Percentiles rank a stretch among this genome's conserved stretches.
phyloP scores from a whole-genome alignment of 106 monocot genomes.

The Phalaenopsis equestris region DNA sequence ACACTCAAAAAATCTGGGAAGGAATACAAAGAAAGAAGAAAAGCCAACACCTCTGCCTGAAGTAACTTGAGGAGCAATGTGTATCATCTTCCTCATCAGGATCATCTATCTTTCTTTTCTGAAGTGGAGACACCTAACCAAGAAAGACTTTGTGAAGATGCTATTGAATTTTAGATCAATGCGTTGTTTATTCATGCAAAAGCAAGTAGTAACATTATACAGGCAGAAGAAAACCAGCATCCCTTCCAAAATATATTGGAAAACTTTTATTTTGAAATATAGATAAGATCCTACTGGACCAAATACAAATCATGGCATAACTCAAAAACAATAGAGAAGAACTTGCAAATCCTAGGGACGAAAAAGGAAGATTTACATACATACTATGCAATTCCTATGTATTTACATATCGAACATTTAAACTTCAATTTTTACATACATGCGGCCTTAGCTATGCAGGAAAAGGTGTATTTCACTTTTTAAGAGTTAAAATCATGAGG shows the following conservation, averaged over 20 bases:
- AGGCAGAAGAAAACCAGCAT: background rate
- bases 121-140: constrained; percentile 42
- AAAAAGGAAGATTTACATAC: too few relatives aligned
- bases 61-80: constrained; percentile 27
- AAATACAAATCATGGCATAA: background rate
- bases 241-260: background rate
- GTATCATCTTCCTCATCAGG: constrained; percentile 28
- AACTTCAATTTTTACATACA: too few relatives aligned
- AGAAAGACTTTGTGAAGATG: background rate
- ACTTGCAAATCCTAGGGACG: too few relatives aligned
- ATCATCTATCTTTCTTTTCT: constrained; percentile 34
- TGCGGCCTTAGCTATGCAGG: too few relatives aligned
- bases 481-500: too few relatives aligned
- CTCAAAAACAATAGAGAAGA: too few relatives aligned
- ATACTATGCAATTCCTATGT: too few relatives aligned
- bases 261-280: background rate
- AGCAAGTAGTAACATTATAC: background rate
- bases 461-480: too few relatives aligned
- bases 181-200: background rate
- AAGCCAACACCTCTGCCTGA: constrained; percentile 19
- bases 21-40: constrained; percentile 1
- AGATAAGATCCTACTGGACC: background rate
- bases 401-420: too few relatives aligned
- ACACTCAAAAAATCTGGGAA: background rate
- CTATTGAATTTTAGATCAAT: background rate